Evolutionary conservation across 2,329 filamentous ascomycete species (phyloP).

Genomic region (Pseudonectria foliicola): DNA sequence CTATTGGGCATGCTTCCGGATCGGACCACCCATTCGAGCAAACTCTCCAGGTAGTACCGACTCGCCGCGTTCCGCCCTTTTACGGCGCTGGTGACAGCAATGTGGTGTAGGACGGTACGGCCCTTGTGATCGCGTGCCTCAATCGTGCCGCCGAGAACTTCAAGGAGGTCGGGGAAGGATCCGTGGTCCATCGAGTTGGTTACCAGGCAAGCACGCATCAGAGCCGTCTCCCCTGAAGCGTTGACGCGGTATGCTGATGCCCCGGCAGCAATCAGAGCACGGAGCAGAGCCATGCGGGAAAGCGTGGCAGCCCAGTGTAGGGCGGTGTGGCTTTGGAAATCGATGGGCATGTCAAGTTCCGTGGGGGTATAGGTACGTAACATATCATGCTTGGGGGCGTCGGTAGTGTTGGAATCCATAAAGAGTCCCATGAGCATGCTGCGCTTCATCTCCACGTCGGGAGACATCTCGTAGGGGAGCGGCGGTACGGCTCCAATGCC

Average conservation of each 20-base stretch:
- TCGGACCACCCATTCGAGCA: conserved; percentile 89
- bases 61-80: conserved; percentile 88
- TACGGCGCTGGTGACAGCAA: conserved; percentile 90
- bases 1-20: conserved; percentile 62
- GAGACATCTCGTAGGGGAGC: conserved; percentile 51
- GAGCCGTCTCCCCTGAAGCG: conserved; percentile 78
- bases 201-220: conserved; percentile 88
- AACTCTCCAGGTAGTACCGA: conserved; percentile 90
- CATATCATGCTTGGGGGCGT: conserved; percentile 68
- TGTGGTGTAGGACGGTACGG: conserved; percentile 89
- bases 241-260: conserved; percentile 87
- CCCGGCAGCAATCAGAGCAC: conserved; percentile 73
- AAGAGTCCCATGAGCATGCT: conserved; percentile 77
- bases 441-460: conserved; percentile 72
- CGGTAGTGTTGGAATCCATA: conserved; percentile 62
- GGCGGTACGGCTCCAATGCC: conserved; percentile 57
- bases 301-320: conserved; percentile 95
- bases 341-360: conserved; percentile 89
- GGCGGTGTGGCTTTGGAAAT: conserved; percentile 80
- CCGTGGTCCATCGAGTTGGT: conserved; percentile 91
- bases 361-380: conserved; percentile 67
- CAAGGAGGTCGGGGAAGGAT: conserved; percentile 84
- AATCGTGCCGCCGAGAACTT: conserved; percentile 82
- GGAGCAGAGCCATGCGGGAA: conserved; percentile 74
- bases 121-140: conserved; percentile 85